These are phyloP conservation scores for Solidago caesia DNA, from an alignment of 129 eudicot species.

Conservation along the genomic window DNA sequence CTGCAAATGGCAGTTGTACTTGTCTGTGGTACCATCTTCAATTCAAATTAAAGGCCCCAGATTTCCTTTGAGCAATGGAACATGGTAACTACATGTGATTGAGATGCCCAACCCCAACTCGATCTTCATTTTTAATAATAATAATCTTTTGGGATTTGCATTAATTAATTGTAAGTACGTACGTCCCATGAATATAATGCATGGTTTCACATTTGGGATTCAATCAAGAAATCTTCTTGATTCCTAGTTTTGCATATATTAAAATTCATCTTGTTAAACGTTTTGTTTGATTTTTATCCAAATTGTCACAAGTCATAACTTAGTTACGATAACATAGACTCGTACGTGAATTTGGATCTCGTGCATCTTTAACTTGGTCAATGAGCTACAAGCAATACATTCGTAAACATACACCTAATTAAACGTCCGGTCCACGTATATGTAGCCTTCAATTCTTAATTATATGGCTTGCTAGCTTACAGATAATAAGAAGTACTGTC, in stretches of 20 bases:
- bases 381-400: too few species aligned
- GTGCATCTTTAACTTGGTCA: too few species aligned
- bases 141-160: constrained; percentile 31
- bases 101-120: constrained; percentile 30
- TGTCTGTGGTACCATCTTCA: constrained; percentile 38
- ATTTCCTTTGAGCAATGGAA: constrained; percentile 33
- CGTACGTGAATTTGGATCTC: too few species aligned
- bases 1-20: constrained; percentile 42
- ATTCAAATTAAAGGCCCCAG: constrained; percentile 10
- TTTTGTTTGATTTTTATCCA: constrained; percentile 10
- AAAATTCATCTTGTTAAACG: background rate
- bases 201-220: constrained; percentile 32
- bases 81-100: constrained; percentile 43
- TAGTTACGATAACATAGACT: background rate
- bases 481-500: too few species aligned
- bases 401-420: too few species aligned
- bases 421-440: too few species aligned
- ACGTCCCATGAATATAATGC: constrained; percentile 26
- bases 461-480: too few species aligned
- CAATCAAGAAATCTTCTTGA: constrained; percentile 31
- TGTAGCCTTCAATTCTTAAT: too few species aligned
- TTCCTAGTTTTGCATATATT: constrained; percentile 21
- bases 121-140: constrained; percentile 18
- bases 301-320: background rate
- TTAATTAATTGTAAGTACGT: constrained; percentile 24